Conservation (phyloP, 495 filamentous ascomycete genomes). For the Platismatia glauca region DNA sequence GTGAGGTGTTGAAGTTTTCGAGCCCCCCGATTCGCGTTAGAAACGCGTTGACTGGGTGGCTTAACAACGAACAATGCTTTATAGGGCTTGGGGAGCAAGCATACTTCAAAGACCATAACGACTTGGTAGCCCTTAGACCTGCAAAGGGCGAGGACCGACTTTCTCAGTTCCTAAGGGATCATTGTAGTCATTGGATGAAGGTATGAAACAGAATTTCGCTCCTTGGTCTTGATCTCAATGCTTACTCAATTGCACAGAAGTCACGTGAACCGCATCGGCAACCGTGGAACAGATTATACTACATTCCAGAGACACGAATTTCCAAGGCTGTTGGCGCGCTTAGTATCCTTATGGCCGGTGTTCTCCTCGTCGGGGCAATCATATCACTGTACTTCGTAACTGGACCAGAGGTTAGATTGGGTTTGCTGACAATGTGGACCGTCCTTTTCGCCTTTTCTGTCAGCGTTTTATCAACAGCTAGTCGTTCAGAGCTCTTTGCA, state of each 20-base stretch:
- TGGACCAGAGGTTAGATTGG: background rate
- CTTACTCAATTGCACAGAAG: background rate
- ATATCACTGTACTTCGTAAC: constrained; percentile 7
- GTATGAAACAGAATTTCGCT: background rate
- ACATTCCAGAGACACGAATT: constrained; percentile 10
- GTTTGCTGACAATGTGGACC: constrained; percentile 11
- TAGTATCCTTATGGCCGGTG: constrained; percentile 5
- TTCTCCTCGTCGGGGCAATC: constrained; percentile 12
- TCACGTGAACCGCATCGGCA: background rate
- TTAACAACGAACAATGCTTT: constrained; percentile 8
- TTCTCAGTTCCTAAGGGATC: constrained; percentile 16
- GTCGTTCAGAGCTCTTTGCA: constrained; percentile 11
- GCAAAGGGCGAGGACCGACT: constrained; percentile 15
- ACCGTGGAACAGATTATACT: constrained; percentile 6
- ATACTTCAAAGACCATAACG: constrained; percentile 9
- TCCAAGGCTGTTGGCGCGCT: constrained; percentile 1
- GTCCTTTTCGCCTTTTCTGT: constrained; percentile 10
- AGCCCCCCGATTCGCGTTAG: constrained; percentile 8
- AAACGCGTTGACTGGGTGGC: constrained; percentile 1
- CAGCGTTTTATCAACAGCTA: constrained; percentile 10
- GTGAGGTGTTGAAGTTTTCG: constrained; percentile 4
- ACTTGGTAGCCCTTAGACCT: constrained; percentile 12
- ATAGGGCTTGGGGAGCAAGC: constrained; percentile 7
- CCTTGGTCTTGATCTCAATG: background rate
- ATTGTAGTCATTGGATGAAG: constrained; percentile 14